Conservation (phyloP, 2,329 filamentous ascomycete genomes). For the Penicillium sp. region DNA sequence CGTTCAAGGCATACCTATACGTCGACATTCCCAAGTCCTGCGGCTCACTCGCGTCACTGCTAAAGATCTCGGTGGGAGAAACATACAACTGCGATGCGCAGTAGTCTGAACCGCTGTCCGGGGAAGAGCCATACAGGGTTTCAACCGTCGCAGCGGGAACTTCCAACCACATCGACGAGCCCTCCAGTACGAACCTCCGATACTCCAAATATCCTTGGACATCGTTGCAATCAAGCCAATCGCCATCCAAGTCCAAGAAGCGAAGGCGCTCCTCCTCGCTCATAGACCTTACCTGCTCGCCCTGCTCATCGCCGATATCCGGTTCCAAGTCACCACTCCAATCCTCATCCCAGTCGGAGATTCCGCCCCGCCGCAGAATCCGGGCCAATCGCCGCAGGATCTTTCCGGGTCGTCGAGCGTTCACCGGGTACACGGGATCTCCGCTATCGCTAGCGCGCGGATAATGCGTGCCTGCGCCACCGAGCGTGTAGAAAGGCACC, state of each 20-base stretch:
- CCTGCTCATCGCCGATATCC: background rate
- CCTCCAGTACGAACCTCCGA: constrained; percentile 37
- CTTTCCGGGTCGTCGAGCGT: constrained; percentile 33
- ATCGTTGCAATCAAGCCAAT: constrained; percentile 77
- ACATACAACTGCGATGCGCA: constrained; percentile 17
- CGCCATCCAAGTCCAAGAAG: constrained; percentile 67
- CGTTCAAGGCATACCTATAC: constrained; percentile 27
- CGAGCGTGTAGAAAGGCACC: constrained; percentile 49
- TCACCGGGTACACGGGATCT: constrained; percentile 38
- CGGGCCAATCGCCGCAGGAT: constrained; percentile 29
- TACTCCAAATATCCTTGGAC: constrained; percentile 69
- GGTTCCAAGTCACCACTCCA: constrained; percentile 28
- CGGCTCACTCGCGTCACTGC: constrained; percentile 3
- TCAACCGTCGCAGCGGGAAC: constrained; percentile 23
- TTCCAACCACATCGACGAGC: constrained; percentile 34
- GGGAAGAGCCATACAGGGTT: constrained; percentile 18
- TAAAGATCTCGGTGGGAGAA: constrained; percentile 8
- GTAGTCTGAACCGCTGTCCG: constrained; percentile 9
- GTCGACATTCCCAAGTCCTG: constrained; percentile 2
- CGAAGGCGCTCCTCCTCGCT: constrained; percentile 36
- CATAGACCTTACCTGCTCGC: constrained; percentile 16
- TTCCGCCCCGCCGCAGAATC: constrained; percentile 25
- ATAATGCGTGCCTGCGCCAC: constrained; percentile 71
- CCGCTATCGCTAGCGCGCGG: constrained; percentile 45
- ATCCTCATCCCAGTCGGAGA: constrained; percentile 31